Evolutionary conservation across 768 basidiomycete genomes (phyloP), one percentile per base, ranked within the genome.

Genomic region (Leccinum barrowsii): DNA sequence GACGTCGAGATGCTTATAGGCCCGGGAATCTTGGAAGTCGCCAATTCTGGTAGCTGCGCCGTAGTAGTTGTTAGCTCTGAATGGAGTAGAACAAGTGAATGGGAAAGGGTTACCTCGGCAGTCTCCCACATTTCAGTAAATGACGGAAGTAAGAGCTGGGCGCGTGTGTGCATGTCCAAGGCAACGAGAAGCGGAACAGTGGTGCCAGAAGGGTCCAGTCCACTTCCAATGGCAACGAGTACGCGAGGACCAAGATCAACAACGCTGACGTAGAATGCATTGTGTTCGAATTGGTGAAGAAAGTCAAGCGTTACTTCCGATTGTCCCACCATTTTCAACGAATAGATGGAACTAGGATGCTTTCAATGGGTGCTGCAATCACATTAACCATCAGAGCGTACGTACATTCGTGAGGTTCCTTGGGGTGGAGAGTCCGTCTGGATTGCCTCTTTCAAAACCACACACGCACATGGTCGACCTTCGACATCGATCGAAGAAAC

Each of bases 241-340:
- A 52, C 52, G n/a, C 65, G 58, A n/a, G 65, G 63, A 26, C 65
- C 66, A 50, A 67, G 59, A 19, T 51, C 15, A 28, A 62, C 56
- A 11, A 5, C 3, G 0, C 32, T 32, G 32, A 32, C 32, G 11
- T 32, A 32, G 32, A 32, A 58, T 24, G 5, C 17, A 5, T 2
- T 6, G 12, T 59, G 7, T 47, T 65, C 55, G 13, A 57, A 58
- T 15, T 65, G 57, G 35, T 57, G 19, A 51, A 68, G 42, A 28
- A 63, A 59, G 11, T 57, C 50, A 22, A 67, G 44, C 2, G 55
- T 24, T 7, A 59, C 17, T 19, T 58, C 52, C 17, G 57, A 57
- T 24, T 22, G 49, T 10, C 47, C 52, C 15, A 3, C 21, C 21
- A 59, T 22, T 1, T 54, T 50, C 15, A 68, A 44, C 19, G 11